These are phyloP conservation scores for Takashimella koratensis DNA, from an alignment of 1,284 basidiomycete genomes.

Conservation along the genomic window DNA sequence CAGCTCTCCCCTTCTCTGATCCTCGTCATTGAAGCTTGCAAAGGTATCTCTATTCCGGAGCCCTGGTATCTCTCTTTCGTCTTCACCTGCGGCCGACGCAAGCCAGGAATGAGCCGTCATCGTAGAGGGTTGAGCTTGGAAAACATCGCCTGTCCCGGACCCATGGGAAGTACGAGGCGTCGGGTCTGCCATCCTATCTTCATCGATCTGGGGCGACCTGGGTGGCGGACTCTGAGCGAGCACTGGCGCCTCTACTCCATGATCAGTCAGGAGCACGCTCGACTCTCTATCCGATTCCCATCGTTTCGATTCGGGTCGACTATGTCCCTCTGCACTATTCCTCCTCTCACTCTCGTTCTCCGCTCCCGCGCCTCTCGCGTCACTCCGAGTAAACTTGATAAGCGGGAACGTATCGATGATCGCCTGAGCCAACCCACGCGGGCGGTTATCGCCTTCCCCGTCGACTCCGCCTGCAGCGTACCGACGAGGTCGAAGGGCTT, in stretches of 20 bases:
- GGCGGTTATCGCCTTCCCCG: conserved; percentile 42
- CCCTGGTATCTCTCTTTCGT: not conserved
- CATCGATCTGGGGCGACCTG: not conserved
- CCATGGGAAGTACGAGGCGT: not conserved
- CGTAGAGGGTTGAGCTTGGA: no score
- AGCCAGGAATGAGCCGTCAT: no score
- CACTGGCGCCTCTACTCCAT: not conserved
- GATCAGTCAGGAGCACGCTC: not conserved
- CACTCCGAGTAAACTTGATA: conserved; percentile 62
- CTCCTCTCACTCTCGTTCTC: not conserved
- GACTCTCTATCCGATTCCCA: not conserved
- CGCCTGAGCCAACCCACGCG: conserved; percentile 71
- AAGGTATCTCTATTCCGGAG: not conserved
- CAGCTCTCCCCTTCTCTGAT: conserved; percentile 28
- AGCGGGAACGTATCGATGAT: conserved; percentile 92
- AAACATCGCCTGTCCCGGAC: not conserved
- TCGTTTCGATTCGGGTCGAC: not conserved
- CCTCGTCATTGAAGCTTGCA: conserved; percentile 2
- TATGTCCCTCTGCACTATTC: no score
- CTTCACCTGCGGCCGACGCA: not conserved
- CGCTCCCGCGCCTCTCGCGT: not conserved
- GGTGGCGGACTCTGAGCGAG: not conserved
- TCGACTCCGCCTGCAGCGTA: conserved; percentile 11
- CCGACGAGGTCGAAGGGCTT: conserved; percentile 65
- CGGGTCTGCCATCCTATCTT: not conserved